phyloP scores from a whole-genome alignment of 1,284 basidiomycete species.

The Mrakiaceae sp. region DNA sequence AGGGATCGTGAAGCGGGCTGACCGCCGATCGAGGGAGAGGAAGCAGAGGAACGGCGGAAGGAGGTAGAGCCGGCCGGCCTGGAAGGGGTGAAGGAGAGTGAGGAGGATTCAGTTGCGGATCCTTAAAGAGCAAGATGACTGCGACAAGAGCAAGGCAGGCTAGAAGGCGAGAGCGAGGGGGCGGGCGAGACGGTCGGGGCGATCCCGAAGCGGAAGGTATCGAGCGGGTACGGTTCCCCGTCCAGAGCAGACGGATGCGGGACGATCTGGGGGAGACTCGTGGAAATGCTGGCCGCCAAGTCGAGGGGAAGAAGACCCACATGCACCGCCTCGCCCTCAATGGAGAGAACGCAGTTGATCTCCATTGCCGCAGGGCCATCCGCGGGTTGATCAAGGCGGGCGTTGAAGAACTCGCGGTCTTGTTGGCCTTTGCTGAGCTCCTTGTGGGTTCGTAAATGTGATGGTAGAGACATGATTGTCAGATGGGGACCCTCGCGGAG shows the following conservation, averaged over 20 bases:
- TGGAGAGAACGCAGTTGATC: constrained; percentile 49
- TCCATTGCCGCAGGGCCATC: constrained; percentile 10
- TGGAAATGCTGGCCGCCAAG: too few relatives aligned
- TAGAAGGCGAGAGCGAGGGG: too few relatives aligned
- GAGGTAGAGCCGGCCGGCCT: constrained; percentile 86
- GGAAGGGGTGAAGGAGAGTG: not conserved
- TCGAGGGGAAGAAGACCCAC: constrained; percentile 43
- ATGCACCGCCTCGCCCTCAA: constrained; percentile 78
- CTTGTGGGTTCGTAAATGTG: constrained; percentile 68
- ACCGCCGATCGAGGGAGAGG: constrained; percentile 79
- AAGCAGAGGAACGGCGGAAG: constrained; percentile 87
- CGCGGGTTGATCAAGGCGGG: constrained; percentile 33
- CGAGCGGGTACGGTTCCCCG: too few relatives aligned
- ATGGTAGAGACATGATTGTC: constrained; percentile 2
- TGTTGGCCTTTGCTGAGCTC: constrained; percentile 78
- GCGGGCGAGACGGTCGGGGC: too few relatives aligned
- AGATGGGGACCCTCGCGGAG: not conserved
- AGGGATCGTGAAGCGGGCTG: constrained; percentile 82
- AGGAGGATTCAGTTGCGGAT: not conserved
- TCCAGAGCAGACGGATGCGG: too few relatives aligned
- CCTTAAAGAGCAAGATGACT: too few relatives aligned
- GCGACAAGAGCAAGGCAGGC: too few relatives aligned
- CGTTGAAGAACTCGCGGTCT: constrained; percentile 70
- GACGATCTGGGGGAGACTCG: too few relatives aligned
- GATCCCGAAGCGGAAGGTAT: too few relatives aligned